Conservation (phyloP, 306 rosid species). For the Quercus wislizeni region DNA sequence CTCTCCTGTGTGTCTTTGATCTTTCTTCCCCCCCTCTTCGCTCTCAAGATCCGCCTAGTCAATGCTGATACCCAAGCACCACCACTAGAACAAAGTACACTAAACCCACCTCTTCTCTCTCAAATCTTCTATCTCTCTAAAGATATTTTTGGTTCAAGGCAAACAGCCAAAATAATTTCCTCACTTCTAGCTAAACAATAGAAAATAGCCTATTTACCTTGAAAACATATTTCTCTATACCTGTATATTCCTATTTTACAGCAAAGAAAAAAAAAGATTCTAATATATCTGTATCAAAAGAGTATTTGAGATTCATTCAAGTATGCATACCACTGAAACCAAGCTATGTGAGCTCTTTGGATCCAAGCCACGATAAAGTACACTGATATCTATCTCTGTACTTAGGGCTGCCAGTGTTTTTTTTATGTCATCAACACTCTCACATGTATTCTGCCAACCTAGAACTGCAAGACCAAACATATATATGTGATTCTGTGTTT, state of each 20-base stretch:
- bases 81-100: background rate
- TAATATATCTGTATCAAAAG: background rate
- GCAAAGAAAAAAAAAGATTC: background rate
- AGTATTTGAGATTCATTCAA: slow-evolving; percentile 10
- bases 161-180: background rate
- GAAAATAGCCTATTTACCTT: background rate
- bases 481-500: slow-evolving; percentile 7
- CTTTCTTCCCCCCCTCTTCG: background rate
- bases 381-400: slow-evolving; percentile 74
- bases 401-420: slow-evolving; percentile 73
- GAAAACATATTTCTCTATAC: background rate
- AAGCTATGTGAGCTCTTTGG: slow-evolving; percentile 63
- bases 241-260: background rate
- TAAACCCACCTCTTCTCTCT: background rate
- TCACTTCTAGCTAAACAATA: background rate
- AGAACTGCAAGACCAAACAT: slow-evolving; percentile 57
- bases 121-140: background rate
- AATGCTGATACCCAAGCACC: background rate
- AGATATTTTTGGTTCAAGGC: background rate
- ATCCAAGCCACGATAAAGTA: slow-evolving; percentile 83
- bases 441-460: slow-evolving; percentile 96
- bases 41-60: background rate
- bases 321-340: slow-evolving; percentile 89
- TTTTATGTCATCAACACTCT: slow-evolving; percentile 73
- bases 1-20: background rate